These are phyloP conservation scores for Pestalotiopsis fici DNA, from an alignment of 2,329 filamentous ascomycete species.

Conservation along the genomic window DNA sequence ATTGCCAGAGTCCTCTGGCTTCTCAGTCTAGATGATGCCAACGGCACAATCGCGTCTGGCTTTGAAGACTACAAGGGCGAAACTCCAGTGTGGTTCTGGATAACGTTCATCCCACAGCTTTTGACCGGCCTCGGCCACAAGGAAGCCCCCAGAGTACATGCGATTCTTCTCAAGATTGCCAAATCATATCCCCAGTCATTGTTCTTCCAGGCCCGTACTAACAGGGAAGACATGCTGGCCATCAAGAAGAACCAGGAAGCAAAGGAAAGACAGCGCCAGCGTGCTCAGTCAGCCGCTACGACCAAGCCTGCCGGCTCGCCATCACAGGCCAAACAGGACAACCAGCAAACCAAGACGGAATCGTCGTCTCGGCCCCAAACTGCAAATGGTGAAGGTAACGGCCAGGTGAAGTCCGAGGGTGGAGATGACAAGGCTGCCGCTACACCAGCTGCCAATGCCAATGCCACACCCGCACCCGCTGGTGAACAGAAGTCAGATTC, in stretches of 20 bases:
- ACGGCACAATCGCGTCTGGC: slow-evolving; percentile 78
- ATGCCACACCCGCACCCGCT: slow-evolving; percentile 18
- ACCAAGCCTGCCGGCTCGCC: slow-evolving; percentile 49
- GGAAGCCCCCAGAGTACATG: slow-evolving; percentile 84
- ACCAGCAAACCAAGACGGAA: slow-evolving; percentile 41
- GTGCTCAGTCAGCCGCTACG: slow-evolving; percentile 45
- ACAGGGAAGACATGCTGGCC: slow-evolving; percentile 86
- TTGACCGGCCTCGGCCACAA: slow-evolving; percentile 89
- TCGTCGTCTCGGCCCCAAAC: slow-evolving; percentile 50
- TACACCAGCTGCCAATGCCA: slow-evolving; percentile 17
- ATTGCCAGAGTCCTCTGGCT: slow-evolving; percentile 94
- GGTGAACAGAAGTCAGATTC: slow-evolving; percentile 27
- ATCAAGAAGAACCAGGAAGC: slow-evolving; percentile 88
- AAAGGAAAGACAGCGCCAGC: slow-evolving; percentile 64
- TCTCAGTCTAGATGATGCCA: slow-evolving; percentile 87
- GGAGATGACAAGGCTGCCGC: slow-evolving; percentile 31
- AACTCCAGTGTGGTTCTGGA: slow-evolving; percentile 99
- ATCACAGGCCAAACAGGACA: slow-evolving; percentile 55
- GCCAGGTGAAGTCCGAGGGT: slow-evolving; percentile 46
- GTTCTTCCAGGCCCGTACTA: slow-evolving; percentile 94
- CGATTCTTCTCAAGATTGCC: slow-evolving; percentile 88
- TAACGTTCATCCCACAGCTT: slow-evolving; percentile 96
- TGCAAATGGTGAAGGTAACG: slow-evolving; percentile 45
- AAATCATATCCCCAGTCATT: slow-evolving; percentile 94
- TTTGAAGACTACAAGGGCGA: slow-evolving; percentile 98